These are phyloP conservation scores for Physocladia obscura DNA, from an alignment of 192 early-diverging fungal genomes.

Conservation along the genomic window DNA sequence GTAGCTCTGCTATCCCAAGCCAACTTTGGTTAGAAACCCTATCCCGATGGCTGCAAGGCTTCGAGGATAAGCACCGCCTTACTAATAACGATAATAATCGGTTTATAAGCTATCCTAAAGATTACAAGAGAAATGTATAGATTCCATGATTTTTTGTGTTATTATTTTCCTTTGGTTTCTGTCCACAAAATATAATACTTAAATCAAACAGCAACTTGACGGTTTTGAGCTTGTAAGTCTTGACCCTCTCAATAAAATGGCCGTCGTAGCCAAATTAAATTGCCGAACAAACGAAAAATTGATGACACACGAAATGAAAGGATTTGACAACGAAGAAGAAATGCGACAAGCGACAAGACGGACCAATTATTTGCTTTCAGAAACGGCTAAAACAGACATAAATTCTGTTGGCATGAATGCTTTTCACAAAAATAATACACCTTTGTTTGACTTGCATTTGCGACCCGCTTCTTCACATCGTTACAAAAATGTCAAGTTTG, in stretches of 20 bases:
- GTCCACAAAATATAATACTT: too few relatives aligned
- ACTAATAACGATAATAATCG: slow-evolving; percentile 1
- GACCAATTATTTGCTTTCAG: slow-evolving; percentile 14
- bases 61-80: slow-evolving; percentile 5
- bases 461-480: slow-evolving; percentile 17
- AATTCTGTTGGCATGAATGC: neutral
- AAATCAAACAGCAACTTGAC: neutral
- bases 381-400: neutral
- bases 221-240: neutral
- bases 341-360: slow-evolving; percentile 7
- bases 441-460: slow-evolving; percentile 6
- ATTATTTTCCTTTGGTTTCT: neutral
- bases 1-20: too few relatives aligned
- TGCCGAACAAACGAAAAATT: neutral
- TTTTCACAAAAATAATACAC: neutral
- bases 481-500: neutral
- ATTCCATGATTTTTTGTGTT: neutral
- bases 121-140: neutral
- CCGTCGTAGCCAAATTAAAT: neutral
- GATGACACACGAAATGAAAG: neutral
- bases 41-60: slow-evolving; percentile 23
- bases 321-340: neutral
- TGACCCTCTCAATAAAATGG: neutral
- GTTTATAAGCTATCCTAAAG: neutral
- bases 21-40: slow-evolving; percentile 4